phyloP scores from a whole-genome alignment of 2,329 filamentous ascomycete species.

The Rachicladosporium sp. region DNA sequence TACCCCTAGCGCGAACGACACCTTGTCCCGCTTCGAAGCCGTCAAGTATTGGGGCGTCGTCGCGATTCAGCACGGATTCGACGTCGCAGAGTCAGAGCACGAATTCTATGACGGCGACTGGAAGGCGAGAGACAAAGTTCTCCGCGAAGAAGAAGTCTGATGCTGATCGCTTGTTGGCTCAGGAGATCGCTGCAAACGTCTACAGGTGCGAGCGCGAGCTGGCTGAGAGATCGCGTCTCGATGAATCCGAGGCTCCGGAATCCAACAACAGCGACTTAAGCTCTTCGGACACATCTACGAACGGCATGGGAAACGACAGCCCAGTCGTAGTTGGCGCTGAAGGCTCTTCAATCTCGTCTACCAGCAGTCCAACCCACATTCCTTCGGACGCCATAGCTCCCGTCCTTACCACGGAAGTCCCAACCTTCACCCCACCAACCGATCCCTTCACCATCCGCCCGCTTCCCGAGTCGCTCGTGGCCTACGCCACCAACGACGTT shows the following conservation, averaged over 20 bases:
- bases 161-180: no score
- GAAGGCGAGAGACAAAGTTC: neutral
- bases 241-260: no score
- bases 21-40: slow-evolving; percentile 12
- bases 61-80: neutral
- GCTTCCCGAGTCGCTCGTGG: slow-evolving; percentile 23
- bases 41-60: slow-evolving; percentile 25
- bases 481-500: slow-evolving; percentile 38
- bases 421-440: no score
- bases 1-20: neutral
- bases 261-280: no score
- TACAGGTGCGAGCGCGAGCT: no score
- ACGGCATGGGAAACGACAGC: neutral
- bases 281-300: neutral
- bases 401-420: no score
- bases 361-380: no score
- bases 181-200: no score
- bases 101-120: neutral
- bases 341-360: no score
- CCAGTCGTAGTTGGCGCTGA: neutral
- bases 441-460: slow-evolving; percentile 23
- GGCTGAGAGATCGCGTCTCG: no score
- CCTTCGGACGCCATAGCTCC: no score
- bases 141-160: neutral
- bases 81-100: neutral